Evolutionary conservation across 1,284 basidiomycete species (phyloP).

Genomic region (Fomitopsis pinicola): DNA sequence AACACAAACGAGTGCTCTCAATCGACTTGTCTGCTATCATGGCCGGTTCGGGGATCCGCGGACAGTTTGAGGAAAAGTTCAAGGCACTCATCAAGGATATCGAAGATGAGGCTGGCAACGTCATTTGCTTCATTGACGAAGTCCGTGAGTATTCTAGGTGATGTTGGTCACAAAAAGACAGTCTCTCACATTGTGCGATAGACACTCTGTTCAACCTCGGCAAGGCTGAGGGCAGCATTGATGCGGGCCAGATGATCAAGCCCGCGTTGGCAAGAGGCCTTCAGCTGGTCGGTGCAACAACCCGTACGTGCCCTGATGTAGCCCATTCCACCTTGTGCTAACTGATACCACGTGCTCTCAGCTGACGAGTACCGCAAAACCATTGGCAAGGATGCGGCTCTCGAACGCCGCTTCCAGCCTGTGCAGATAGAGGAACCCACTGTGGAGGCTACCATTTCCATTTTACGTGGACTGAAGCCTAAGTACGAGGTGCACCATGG

Average conservation of each 20-base stretch:
- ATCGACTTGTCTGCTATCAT: constrained; percentile 81
- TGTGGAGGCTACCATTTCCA: constrained; percentile 83
- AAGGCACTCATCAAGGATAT: constrained; percentile 84
- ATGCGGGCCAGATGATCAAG: constrained; percentile 91
- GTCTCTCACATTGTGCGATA: constrained; percentile 20
- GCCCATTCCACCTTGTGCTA: background rate
- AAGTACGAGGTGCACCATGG: constrained; percentile 90
- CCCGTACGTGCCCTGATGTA: constrained; percentile 45
- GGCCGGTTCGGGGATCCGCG: constrained; percentile 85
- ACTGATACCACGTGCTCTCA: constrained; percentile 19
- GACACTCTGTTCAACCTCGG: constrained; percentile 83
- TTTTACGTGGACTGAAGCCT: constrained; percentile 82
- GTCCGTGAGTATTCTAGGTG: constrained; percentile 54
- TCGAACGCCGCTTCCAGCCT: constrained; percentile 88
- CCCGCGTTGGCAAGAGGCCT: constrained; percentile 83
- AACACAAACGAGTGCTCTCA: constrained; percentile 78
- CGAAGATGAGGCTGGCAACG: constrained; percentile 73
- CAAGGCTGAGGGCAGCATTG: constrained; percentile 88
- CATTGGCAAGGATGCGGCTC: constrained; percentile 89
- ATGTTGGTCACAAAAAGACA: constrained; percentile 1
- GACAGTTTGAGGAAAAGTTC: constrained; percentile 92
- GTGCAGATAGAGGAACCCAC: constrained; percentile 86
- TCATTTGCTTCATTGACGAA: constrained; percentile 92
- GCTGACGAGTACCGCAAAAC: constrained; percentile 89
- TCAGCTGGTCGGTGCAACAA: constrained; percentile 86